Evolutionary conservation across 805 yeast species (phyloP), one percentile per base, ranked within the genome.

Genomic region (Deakozyma indianensis): DNA sequence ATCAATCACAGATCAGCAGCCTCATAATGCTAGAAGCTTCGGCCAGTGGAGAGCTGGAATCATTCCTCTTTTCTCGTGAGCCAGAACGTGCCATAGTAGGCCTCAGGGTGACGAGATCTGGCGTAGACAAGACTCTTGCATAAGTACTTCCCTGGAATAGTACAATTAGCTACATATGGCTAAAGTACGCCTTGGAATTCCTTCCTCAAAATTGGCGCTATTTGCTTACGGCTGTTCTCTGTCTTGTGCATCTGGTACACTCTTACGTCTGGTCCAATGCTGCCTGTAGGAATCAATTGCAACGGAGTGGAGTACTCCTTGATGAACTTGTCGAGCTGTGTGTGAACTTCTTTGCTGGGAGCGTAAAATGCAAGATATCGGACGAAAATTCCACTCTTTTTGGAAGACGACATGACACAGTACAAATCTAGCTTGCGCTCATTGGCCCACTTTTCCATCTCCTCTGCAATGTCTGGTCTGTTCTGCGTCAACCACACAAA

Each of bases 201-300:
- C 41, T 35, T 25, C 9, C 62, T 53, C 27, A 73, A 45, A 14
- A 67, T 56, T 1, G 96, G 96, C 3, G 84, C 95, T 11, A 87
- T 84, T 58, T 83, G 94, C 58, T 88, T 88, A 54, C 96, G 71
- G 28, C 92, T 82, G 1, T 90, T 88, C 4, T 63, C 59, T 14
- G 71, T 54, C 48, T 81, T 77, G 50, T 68, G 70, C 56, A 81
- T 82, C 50, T 64, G 57, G 47, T 62, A 73, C 40, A 51, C 48
- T 20, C 47, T 44, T n/a, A 56, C 53, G 3, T 43, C 44, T 20
- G 41, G 42, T 20, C 35, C 48, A 3, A 18, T 23, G 32, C 47
- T 43, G 9, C 35, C 42, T 20, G 46, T 49, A 22, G 38, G 27
- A 15, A 25, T 20, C 35, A 45, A 27, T 18, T 43, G 45, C 20